Evolutionary conservation across 768 basidiomycete species (phyloP), one percentile per base, ranked within the genome.

Genomic region (Megacollybia marginata): DNA sequence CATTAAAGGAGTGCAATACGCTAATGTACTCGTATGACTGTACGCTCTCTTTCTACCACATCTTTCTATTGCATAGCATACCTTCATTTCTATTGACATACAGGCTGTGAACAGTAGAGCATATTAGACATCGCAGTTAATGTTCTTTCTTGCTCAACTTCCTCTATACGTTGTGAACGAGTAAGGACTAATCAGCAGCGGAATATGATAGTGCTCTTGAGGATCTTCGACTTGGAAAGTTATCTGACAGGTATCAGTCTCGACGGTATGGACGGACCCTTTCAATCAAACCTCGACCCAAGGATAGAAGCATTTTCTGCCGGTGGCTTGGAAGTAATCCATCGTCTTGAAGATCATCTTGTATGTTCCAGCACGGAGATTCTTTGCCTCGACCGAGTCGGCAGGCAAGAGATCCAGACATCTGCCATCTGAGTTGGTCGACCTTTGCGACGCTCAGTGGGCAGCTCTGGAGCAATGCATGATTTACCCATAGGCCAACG

Each of bases 91-190:
- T 60, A 23, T 55, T 47, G 43, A 42, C 47, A 47, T 62, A 55
- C 54, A 47, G 23, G 23, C 23, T 28, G 23, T 28, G 23, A 28
- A 28, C 23, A 28, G 23, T 28, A 28, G 23, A 28, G 18, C 38
- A 3, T 15, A 40, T 40, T 40, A 40, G 38, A 40, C 38, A 40
- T 40, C 13, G 23, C 23, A 13, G 38, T 40, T 40, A 13, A 40
- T 40, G 38, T 40, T 33, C 31, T 12, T 19, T n/a, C 48, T 11
- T 20, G 23, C 28, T 65, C 58, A 91, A 65, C 89, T 94, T n/a
- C 93, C 93, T 54, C 91, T 74, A 62, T 95, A 96, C 6, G 93
- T 94, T 12, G 92, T 93, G 63, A 82, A 96, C 4, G 87, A 88
- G 65, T 85, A 92, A 5, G 92, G 92, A 62, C 89, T 94, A 59